Percentiles rank a stretch among this genome's conserved stretches.
These are phyloP conservation scores for Phaseolus coccineus DNA, from an alignment of 331 rosid species.

Conservation along the genomic window DNA sequence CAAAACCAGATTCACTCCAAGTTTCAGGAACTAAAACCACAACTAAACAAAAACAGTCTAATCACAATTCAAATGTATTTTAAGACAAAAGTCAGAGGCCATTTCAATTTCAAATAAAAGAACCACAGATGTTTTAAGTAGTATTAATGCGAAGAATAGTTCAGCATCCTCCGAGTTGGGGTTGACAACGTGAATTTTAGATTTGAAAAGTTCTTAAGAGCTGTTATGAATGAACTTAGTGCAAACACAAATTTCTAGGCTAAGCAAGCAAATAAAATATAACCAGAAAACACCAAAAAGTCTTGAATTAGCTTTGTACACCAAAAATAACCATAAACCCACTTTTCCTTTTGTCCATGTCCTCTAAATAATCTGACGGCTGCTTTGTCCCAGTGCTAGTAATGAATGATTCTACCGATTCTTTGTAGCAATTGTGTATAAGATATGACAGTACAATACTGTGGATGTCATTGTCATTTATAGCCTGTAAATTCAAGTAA, in stretches of 20 bases:
- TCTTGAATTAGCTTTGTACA: not conserved
- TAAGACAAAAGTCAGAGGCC: conserved; percentile 23
- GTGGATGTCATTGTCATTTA: conserved; percentile 75
- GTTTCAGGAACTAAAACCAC: no score
- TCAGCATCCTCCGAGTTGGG: not conserved
- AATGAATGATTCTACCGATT: conserved; percentile 84
- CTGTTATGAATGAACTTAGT: not conserved
- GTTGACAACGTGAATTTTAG: conserved; percentile 26
- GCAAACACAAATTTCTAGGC: not conserved
- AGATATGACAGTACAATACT: conserved; percentile 85
- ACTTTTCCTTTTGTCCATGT: conserved; percentile 96
- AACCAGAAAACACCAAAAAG: conserved; percentile 13
- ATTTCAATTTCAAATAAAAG: not conserved
- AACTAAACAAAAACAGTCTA: not conserved
- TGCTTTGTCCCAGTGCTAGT: conserved; percentile 77
- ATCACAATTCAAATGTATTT: conserved; percentile 25
- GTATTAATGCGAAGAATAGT: conserved; percentile 15
- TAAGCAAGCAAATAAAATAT: conserved; percentile 22
- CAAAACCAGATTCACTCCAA: no score
- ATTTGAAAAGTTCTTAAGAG: not conserved
- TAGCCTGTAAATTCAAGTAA: conserved; percentile 57
- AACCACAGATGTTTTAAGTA: conserved; percentile 3
- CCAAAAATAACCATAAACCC: conserved; percentile 43
- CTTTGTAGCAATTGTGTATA: conserved; percentile 90
- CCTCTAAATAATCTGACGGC: conserved; percentile 69